Evolutionary conservation across 306 rosid species (phyloP).

Genomic region (Castanopsis chinensis): DNA sequence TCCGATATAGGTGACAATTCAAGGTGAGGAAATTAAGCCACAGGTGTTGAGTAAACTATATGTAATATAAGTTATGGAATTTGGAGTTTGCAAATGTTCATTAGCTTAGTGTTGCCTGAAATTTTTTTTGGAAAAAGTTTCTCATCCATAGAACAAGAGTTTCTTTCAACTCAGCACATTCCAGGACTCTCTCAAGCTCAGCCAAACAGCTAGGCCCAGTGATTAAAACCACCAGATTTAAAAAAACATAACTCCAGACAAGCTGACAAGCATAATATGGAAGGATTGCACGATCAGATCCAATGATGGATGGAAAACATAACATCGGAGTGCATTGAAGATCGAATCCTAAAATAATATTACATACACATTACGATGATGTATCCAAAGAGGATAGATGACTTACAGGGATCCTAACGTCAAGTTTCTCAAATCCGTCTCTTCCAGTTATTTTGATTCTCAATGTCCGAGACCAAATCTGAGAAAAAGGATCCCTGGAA

Average conservation of each 20-base stretch:
- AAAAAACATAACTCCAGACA: not conserved
- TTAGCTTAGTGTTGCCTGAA: not conserved
- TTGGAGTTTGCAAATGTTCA: not conserved
- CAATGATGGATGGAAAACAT: not conserved
- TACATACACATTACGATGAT: not conserved
- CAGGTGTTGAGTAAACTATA: not conserved
- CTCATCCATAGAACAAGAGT: not conserved
- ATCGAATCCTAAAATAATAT: not conserved
- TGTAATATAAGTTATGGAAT: not conserved
- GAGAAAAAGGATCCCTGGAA: slow-evolving; percentile 60
- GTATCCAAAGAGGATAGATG: slow-evolving; percentile 20
- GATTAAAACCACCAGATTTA: not conserved
- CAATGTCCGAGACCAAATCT: slow-evolving; percentile 81
- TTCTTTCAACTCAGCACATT: not conserved
- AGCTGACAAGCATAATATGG: not conserved
- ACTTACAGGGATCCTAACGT: slow-evolving; percentile 88
- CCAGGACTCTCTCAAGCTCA: not conserved
- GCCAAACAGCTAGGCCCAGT: not conserved
- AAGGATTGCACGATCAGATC: not conserved
- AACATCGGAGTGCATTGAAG: not conserved
- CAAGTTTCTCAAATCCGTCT: slow-evolving; percentile 90
- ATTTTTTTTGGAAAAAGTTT: not conserved
- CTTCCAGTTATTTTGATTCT: slow-evolving; percentile 88
- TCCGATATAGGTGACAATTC: not conserved
- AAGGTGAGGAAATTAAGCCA: not conserved